Evolutionary conservation across 73 alveolate genomes (phyloP).

Genomic region (Effrenium voratum): DNA sequence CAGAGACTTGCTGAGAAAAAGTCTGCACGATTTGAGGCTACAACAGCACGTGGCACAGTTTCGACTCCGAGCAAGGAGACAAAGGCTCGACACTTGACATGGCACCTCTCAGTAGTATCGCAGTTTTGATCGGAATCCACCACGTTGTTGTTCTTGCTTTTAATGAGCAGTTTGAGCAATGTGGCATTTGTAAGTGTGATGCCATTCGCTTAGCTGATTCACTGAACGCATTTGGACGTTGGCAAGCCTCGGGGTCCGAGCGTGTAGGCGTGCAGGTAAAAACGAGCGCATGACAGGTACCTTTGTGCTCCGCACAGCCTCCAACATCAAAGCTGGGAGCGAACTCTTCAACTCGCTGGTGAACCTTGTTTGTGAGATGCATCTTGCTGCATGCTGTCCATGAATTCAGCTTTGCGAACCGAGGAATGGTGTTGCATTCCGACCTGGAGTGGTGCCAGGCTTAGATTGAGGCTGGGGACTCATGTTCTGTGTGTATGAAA

Average conservation of each 20-base stretch:
- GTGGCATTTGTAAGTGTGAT: no score
- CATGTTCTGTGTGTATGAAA: no score
- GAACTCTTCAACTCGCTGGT: slow-evolving; percentile 62
- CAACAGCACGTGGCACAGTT: slow-evolving; percentile 74
- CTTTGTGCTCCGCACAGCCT: slow-evolving; percentile 51
- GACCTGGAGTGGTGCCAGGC: slow-evolving; percentile 14
- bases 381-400: not conserved
- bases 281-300: no score
- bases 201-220: no score
- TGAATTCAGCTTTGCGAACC: not conserved
- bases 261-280: no score
- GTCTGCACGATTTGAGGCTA: not conserved
- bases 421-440: slow-evolving; percentile 54
- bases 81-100: slow-evolving; percentile 15
- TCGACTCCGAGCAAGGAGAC: slow-evolving; percentile 37
- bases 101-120: no score
- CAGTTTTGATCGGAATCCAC: no score
- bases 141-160: no score
- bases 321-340: slow-evolving; percentile 50
- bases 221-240: no score
- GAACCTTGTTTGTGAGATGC: not conserved
- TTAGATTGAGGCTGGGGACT: no score
- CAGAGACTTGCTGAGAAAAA: not conserved
- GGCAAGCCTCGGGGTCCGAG: no score
- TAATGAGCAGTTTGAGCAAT: no score